Base-by-base conservation (phyloP, 768 basidiomycete genomes). In the Collybiopsis confluens region DNA sequence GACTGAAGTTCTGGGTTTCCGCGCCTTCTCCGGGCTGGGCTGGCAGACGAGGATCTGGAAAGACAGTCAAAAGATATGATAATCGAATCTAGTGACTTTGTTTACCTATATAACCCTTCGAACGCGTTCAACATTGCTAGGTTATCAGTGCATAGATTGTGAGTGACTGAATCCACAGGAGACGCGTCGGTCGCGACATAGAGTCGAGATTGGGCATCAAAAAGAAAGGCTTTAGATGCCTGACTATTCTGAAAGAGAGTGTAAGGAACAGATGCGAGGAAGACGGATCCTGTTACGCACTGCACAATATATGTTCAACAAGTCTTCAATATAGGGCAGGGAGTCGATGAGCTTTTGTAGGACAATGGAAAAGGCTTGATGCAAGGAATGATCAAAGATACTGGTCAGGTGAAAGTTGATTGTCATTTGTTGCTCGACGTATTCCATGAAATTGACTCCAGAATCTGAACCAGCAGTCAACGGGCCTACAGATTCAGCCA, bases 151-250 rank as follows among this genome's bases (percentile, higher is more conserved):
- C 92, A 95, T 18, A 96, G 77, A 57, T 86, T 90, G 62, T 94
- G 87, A 0, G 91, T 94, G 3, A 86, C 85, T 54, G 86, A 80
- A 64, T 98, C 94, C 24, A 96, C 90, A 4, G 94, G 92, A 0
- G 90, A 92, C 16, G 87, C 86, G 62, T 98, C 96, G 10, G 94
- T 94, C 10, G 94, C 94, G n/a, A 98, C 78, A 63, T 95, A 94
- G 24, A 97, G 73, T 45, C 91, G 79, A 21, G 92, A 92, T 3
- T 77, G 77, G 16, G 82, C 85, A 64, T 98, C 95, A 60, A 96
- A 98, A 13, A 98, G 70, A 65, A 95, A 98, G 0, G 93, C 91
- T 66, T 98, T 98, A 35, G 91, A 86, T 27, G 94, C 89, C 62
- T 90, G 90, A 2, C 90, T 94, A 56, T 92, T 92, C 92, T 96